These are phyloP conservation scores for Hypomontagnella submonticulosa DNA, from an alignment of 495 filamentous ascomycete species.

Conservation along the genomic window DNA sequence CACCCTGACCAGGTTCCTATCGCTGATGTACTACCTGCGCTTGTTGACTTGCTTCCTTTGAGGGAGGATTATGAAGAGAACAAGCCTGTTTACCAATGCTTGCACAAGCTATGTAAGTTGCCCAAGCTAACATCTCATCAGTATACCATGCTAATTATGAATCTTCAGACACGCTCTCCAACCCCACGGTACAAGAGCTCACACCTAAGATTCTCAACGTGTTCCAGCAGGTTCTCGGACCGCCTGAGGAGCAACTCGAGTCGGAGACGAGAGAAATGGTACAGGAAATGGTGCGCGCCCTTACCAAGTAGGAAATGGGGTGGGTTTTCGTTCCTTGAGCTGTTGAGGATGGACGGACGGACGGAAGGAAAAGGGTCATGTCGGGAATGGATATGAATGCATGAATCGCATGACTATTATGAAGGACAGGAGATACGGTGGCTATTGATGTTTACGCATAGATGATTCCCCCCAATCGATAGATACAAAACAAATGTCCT, in stretches of 20 bases:
- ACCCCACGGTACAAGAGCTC: constrained; percentile 77
- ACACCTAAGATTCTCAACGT: constrained; percentile 82
- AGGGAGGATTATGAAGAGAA: constrained; percentile 98
- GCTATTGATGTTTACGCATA: constrained; percentile 30
- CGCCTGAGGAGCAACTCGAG: constrained; percentile 85
- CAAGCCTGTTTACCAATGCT: constrained; percentile 86
- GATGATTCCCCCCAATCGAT: constrained; percentile 41
- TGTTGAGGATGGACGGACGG: no score
- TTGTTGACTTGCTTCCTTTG: constrained; percentile 83
- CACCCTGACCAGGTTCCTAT: constrained; percentile 82
- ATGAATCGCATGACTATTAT: constrained; percentile 39
- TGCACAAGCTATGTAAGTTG: constrained; percentile 84
- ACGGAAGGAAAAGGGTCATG: no score
- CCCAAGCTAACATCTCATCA: neutral
- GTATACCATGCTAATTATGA: constrained; percentile 33
- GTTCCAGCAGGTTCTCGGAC: constrained; percentile 80
- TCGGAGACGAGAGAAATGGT: constrained; percentile 73
- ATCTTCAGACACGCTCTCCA: constrained; percentile 71
- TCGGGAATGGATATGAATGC: constrained; percentile 30
- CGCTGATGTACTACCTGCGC: constrained; percentile 79
- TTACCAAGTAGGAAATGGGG: constrained; percentile 36
- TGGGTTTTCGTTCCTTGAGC: neutral
- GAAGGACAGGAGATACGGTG: constrained; percentile 30
- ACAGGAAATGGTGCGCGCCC: constrained; percentile 39
- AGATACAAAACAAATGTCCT: constrained; percentile 6